phyloP scores from a whole-genome alignment of 176 grass and related monocot species.

The Musa acuminata region DNA sequence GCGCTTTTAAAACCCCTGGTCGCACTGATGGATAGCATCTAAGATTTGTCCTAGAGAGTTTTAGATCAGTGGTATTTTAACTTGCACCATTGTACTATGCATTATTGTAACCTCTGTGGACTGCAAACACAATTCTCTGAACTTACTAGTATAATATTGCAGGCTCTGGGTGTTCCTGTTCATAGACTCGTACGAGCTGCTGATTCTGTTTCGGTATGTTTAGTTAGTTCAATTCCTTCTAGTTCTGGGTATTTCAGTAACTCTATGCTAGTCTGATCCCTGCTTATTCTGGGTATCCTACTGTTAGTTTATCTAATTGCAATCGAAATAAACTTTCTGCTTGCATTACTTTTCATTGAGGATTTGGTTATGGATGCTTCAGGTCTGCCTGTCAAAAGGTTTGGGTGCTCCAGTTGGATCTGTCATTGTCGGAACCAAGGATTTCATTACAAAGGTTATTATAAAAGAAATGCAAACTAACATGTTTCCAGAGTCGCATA shows the following conservation, averaged over 20 bases:
- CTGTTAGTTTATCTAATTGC: background rate
- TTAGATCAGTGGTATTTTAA: too few species aligned
- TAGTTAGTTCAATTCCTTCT: background rate
- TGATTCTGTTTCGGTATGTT: conserved; percentile 81
- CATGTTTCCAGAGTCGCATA: background rate
- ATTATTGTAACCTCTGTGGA: background rate
- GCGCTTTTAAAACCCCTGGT: too few species aligned
- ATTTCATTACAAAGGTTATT: conserved; percentile 71
- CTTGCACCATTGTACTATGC: too few species aligned
- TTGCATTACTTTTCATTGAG: background rate
- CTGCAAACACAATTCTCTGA: background rate
- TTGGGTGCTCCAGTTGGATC: conserved; percentile 89
- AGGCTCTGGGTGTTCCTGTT: conserved; percentile 83
- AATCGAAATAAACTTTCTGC: background rate
- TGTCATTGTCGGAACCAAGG: conserved; percentile 60
- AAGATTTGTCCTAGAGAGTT: too few species aligned
- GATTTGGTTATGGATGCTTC: background rate
- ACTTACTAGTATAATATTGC: conserved; percentile 1
- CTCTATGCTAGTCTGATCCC: background rate
- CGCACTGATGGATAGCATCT: too few species aligned
- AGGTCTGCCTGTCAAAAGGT: conserved; percentile 94
- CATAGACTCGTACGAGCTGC: conserved; percentile 73
- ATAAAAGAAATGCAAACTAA: background rate
- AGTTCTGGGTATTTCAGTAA: background rate
- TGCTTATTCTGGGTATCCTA: background rate